Base-by-base conservation (phyloP, 1,139 yeast genomes). In the Yamadazyma blattariae region DNA sequence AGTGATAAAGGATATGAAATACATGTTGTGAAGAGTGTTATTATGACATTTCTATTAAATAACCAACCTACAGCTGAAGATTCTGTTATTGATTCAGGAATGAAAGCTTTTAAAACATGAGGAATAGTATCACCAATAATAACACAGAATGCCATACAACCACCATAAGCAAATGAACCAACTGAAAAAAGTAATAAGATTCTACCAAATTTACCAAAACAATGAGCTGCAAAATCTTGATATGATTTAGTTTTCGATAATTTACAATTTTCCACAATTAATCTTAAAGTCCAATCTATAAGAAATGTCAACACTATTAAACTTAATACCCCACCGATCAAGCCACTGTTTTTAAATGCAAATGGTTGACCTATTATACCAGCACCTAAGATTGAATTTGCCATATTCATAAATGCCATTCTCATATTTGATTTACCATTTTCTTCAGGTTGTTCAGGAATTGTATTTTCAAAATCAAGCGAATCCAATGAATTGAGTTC, bases 381-480 rank as follows among this genome's bases (percentile, higher is more conserved):
- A 0, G 97, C 97, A 0, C 97, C 97, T 11, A 90, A 67, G 40
- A 89, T 90, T 12, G 87, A 83, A 59, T 90, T 90, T 16, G 97
- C 95, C 96, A 90, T 89, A 58, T 90, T 90, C 95, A 90, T 86
- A 52, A 90, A 89, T 10, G 97, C 97, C 89, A 85, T 84, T 42
- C 74, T 74, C 74, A 89, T 71, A 42, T 65, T 72, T n/a, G 77
- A 65, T 30, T 70, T 56, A 4, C 72, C 67, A 7, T 38, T 40
- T 8, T 37, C 44, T 20, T 34, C 43, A 11, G 38, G 39, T 12
- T 31, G 39, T 14, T 36, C 45, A n/a, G 28, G 25, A 1, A 36
- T 31, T 18, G 35, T 40, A 12, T 35, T 48, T 15, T 43, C 46
- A 15, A 35, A 33, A 15, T 32, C 39, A n/a, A 34, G 25, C 11